Evolutionary conservation across 2,329 filamentous ascomycete genomes (phyloP).

Genomic region (Huntiella bhutanensis): DNA sequence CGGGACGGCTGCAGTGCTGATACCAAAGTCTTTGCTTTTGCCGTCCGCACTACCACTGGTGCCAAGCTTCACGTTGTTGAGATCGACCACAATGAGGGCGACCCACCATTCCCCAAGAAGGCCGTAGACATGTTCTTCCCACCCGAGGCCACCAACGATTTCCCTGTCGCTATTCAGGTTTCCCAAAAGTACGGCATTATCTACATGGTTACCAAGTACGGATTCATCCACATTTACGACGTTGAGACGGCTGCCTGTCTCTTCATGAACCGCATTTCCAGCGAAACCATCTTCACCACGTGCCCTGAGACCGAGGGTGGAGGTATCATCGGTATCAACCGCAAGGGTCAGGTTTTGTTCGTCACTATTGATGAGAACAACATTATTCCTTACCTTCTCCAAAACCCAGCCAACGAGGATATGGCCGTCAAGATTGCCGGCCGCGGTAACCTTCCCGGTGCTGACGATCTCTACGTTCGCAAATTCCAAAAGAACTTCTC

Average conservation of each 20-base stretch:
- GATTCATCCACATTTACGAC: slow-evolving; percentile 97
- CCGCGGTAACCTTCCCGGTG: slow-evolving; percentile 78
- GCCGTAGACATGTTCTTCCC: slow-evolving; percentile 97
- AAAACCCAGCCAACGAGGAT: slow-evolving; percentile 85
- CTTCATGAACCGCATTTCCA: slow-evolving; percentile 99
- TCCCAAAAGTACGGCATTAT: slow-evolving; percentile 93
- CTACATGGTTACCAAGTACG: slow-evolving; percentile 96
- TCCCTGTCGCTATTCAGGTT: slow-evolving; percentile 94
- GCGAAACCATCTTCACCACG: slow-evolving; percentile 96
- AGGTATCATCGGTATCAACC: slow-evolving; percentile 87
- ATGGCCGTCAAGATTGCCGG: slow-evolving; percentile 94
- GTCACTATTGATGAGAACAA: slow-evolving; percentile 85
- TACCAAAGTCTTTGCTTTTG: slow-evolving; percentile 93
- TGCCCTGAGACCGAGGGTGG: slow-evolving; percentile 65
- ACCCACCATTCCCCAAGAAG: slow-evolving; percentile 84
- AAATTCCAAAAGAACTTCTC: slow-evolving; percentile 81
- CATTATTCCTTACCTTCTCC: slow-evolving; percentile 83
- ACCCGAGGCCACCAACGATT: slow-evolving; percentile 84
- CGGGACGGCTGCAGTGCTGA: slow-evolving; percentile 78
- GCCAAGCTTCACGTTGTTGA: slow-evolving; percentile 88
- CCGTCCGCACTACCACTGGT: slow-evolving; percentile 71
- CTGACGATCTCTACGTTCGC: slow-evolving; percentile 78
- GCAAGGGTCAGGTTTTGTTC: slow-evolving; percentile 89
- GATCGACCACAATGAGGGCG: slow-evolving; percentile 79
- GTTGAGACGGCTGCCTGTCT: slow-evolving; percentile 88